phyloP scores from a whole-genome alignment of 1,139 yeast species.

The Yamadazyma dushanensis region DNA sequence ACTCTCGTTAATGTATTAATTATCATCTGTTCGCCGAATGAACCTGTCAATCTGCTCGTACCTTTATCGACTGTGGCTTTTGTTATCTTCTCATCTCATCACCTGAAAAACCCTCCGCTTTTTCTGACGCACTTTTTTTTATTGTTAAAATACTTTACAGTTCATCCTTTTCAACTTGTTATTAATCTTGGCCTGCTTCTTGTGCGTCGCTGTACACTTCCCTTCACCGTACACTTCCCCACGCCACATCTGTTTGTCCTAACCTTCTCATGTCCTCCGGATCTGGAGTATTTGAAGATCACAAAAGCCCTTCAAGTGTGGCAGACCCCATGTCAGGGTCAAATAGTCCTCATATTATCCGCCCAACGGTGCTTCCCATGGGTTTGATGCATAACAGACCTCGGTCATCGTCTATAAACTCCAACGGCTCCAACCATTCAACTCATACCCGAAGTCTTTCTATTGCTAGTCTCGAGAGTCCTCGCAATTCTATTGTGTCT shows the following conservation, averaged over 20 bases:
- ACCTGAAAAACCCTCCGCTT: neutral
- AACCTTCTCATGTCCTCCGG: slow-evolving; percentile 3
- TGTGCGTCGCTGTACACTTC: too few relatives aligned
- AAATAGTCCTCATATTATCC: slow-evolving; percentile 24
- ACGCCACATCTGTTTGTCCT: too few relatives aligned
- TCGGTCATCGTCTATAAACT: slow-evolving; percentile 37
- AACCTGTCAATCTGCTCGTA: too few relatives aligned
- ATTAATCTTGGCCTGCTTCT: too few relatives aligned
- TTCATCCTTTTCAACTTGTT: neutral
- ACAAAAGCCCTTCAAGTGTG: slow-evolving; percentile 14
- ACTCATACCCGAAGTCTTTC: slow-evolving; percentile 32
- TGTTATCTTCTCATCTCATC: slow-evolving; percentile 4
- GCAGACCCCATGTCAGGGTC: slow-evolving; percentile 16
- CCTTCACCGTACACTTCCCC: too few relatives aligned
- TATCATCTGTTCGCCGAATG: too few relatives aligned
- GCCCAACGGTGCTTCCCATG: slow-evolving; percentile 15
- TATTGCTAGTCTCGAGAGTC: slow-evolving; percentile 40
- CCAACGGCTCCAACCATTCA: slow-evolving; percentile 30
- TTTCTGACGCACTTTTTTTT: neutral
- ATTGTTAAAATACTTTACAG: neutral
- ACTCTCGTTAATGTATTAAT: too few relatives aligned
- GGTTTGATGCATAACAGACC: slow-evolving; percentile 11
- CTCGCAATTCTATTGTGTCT: slow-evolving; percentile 45
- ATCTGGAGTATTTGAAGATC: slow-evolving; percentile 12
- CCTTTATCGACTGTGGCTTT: too few relatives aligned